These are phyloP conservation scores for Rhynchosporium secalis DNA, from an alignment of 2,329 filamentous ascomycete genomes.

Conservation along the genomic window DNA sequence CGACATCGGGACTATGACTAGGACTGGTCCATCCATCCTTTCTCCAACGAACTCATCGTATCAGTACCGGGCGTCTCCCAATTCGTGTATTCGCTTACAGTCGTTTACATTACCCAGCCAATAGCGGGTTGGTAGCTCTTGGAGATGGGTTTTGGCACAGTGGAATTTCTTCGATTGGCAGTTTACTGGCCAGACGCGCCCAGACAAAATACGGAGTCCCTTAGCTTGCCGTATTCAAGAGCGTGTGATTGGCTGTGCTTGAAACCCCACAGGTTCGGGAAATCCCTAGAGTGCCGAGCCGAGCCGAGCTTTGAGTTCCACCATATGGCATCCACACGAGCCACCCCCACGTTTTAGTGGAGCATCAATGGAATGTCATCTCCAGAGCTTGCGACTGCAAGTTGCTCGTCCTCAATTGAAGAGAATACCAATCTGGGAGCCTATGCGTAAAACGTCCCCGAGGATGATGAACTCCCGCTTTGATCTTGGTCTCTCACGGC, in stretches of 20 bases:
- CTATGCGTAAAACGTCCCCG: not conserved
- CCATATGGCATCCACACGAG: not conserved
- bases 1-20: constrained; percentile 8
- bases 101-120: too few species aligned
- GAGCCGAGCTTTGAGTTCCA: not conserved
- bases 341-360: not conserved
- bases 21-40: constrained; percentile 9
- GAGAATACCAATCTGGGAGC: not conserved
- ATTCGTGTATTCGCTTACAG: too few species aligned
- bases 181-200: not conserved
- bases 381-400: not conserved
- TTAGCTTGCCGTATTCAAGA: not conserved
- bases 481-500: constrained; percentile 26
- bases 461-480: constrained; percentile 13
- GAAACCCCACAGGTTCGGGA: not conserved
- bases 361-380: not conserved
- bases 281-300: not conserved
- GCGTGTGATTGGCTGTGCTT: constrained; percentile 1
- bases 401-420: not conserved
- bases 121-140: not conserved
- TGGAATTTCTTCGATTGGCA: not conserved
- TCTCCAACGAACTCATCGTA: not conserved
- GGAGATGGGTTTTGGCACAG: not conserved
- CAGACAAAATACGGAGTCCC: not conserved
- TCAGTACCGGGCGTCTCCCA: too few species aligned